These are phyloP conservation scores for Magnolia officinalis DNA, from an alignment of 164 flowering plant genomes.

Conservation along the genomic window DNA sequence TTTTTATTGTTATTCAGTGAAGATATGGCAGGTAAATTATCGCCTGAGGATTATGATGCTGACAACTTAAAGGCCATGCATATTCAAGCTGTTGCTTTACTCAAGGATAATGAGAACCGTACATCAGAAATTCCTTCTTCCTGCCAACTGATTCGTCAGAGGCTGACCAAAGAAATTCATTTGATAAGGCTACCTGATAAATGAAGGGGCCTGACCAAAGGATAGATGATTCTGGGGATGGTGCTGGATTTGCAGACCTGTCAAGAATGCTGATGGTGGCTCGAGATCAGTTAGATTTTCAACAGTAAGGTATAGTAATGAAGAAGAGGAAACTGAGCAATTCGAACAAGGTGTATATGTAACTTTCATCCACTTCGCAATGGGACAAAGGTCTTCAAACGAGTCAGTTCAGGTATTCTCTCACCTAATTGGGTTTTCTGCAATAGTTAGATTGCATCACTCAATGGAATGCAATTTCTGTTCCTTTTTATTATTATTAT, in stretches of 20 bases:
- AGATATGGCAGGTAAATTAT: slow-evolving; percentile 50
- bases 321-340: slow-evolving; percentile 58
- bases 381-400: slow-evolving; percentile 65
- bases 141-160: slow-evolving; percentile 9
- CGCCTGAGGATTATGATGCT: slow-evolving; percentile 47
- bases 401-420: slow-evolving; percentile 84
- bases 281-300: too few species aligned
- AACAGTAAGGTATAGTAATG: slow-evolving; percentile 18
- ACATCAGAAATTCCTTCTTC: slow-evolving; percentile 25
- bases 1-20: slow-evolving; percentile 38
- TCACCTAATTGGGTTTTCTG: background rate
- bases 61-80: slow-evolving; percentile 41
- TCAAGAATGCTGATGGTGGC: too few species aligned
- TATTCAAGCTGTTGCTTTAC: slow-evolving; percentile 42
- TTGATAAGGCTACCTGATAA: background rate
- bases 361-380: slow-evolving; percentile 39
- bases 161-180: background rate
- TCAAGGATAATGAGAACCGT: slow-evolving; percentile 19
- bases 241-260: too few species aligned
- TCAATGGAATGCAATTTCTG: background rate
- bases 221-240: too few species aligned
- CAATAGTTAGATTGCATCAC: background rate
- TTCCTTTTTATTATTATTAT: background rate
- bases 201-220: too few species aligned
- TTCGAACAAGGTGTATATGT: slow-evolving; percentile 91